Evolutionary conservation across 2,329 filamentous ascomycete species (phyloP).

Genomic region (Talaromyces sp.): DNA sequence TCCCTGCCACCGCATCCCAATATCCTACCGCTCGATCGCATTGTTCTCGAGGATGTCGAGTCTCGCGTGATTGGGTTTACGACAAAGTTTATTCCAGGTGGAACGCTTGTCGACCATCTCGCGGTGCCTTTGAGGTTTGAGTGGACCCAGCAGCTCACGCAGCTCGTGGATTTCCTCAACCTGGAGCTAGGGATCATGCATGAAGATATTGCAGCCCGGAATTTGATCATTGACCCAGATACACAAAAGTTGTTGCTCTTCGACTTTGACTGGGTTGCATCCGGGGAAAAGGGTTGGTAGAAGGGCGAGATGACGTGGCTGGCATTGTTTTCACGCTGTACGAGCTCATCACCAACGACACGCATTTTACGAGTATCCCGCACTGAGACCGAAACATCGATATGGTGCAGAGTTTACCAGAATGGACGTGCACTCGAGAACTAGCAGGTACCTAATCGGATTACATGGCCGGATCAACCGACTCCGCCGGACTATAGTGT

Average conservation of each 20-base stretch:
- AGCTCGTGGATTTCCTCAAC: conserved; percentile 18
- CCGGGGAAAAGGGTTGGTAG: conserved; percentile 13
- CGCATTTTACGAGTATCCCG: conserved; percentile 17
- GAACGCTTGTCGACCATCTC: conserved; percentile 18
- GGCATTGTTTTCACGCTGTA: conserved; percentile 22
- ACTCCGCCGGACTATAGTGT: conserved; percentile 10
- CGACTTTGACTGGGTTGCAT: conserved; percentile 19
- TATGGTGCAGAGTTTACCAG: conserved; percentile 15
- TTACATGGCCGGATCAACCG: conserved; percentile 15
- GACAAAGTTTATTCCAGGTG: conserved; percentile 20
- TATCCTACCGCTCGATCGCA: conserved; percentile 22
- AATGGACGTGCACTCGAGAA: conserved; percentile 13
- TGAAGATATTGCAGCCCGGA: conserved; percentile 27
- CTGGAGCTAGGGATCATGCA: conserved; percentile 23
- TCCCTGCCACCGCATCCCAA: conserved; percentile 23
- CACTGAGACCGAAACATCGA: conserved; percentile 20
- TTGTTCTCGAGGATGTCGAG: conserved; percentile 21
- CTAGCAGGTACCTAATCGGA: conserved; percentile 12
- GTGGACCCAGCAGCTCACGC: conserved; percentile 19
- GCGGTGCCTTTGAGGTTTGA: conserved; percentile 18
- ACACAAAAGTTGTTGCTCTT: conserved; percentile 19
- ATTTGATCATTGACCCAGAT: conserved; percentile 22
- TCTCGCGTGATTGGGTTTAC: conserved; percentile 24
- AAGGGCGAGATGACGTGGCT: conserved; percentile 20
- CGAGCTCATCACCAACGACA: conserved; percentile 23